Evolutionary conservation across 352 stramenopile genomes (phyloP), one percentile per base, ranked within the genome.

Genomic region (Phytophthora fragariaefolia): DNA sequence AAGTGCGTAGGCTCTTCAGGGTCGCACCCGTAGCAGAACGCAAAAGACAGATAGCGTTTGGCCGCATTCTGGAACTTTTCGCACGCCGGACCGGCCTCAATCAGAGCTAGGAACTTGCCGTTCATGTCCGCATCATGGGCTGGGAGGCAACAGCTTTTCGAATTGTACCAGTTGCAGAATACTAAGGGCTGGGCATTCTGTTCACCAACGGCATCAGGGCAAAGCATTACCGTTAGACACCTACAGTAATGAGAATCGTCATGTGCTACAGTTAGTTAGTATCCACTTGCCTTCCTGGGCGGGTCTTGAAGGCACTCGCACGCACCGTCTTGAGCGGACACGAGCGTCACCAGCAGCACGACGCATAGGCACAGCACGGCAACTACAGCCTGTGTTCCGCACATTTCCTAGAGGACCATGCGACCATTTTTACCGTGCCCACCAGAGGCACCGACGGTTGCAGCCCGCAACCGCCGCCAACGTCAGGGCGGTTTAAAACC

Each of bases 121-220:
- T 78, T 76, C 54, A 92, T 85, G 57, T 92, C 82, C 8, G 73
- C 71, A 47, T 95, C 86, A 46, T 91, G 79, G 1, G 68, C 83
- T 9, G 86, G 83, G 15, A 93, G 58, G 56, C 82, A 93, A 65
- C 86, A 95, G 59, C 83, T 90, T 30, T 59, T 51, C 15, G 55
- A 54, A 20, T 69, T 76, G 60, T 92, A 92, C 82, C 79, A 91
- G 67, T 87, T 93, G 75, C 86, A 93, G 66, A 93, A 93, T 2
- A 76, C 67, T 23, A 93, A 54, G n/a, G 82, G 85, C 18, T 80
- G 80, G 4, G 64, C 24, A 49, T 87, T 93, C 80, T 93, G 30
- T 28, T 30, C n/a, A 63, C 40, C 3, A 66, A 59, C 28, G 23
- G 36, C 10, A 62, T 6, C 15, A 43, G 20, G 20, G 40, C 12